Evolutionary conservation across 208 protist species (phyloP).

Genomic region (Trypanosoma scelopori): DNA sequence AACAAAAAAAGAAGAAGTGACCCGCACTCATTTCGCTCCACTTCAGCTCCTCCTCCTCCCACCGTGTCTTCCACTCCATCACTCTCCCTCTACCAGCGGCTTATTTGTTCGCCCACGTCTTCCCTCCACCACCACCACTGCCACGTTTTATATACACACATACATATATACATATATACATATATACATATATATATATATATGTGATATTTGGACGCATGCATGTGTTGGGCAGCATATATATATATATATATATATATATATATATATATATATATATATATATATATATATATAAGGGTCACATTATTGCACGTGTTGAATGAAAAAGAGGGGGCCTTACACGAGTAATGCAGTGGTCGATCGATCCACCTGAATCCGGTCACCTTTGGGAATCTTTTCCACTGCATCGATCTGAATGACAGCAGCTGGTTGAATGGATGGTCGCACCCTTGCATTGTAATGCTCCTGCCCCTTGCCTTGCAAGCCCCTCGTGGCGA

Average conservation of each 20-base stretch:
- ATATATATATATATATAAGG: too few species aligned
- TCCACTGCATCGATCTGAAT: slow-evolving; percentile 25
- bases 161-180: slow-evolving; percentile 6
- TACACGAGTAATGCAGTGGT: slow-evolving; percentile 8
- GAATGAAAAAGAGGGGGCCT: slow-evolving; percentile 20
- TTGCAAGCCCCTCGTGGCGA: neutral
- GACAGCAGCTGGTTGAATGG: slow-evolving; percentile 19
- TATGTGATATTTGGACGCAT: too few species aligned
- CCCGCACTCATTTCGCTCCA: neutral
- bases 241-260: too few species aligned
- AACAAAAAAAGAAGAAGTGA: neutral
- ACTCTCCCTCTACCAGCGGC: too few species aligned
- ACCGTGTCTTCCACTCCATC: too few species aligned
- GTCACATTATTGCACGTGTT: too few species aligned
- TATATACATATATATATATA: neutral
- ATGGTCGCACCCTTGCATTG: slow-evolving; percentile 25
- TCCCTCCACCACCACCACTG: too few species aligned
- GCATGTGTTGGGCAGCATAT: too few species aligned
- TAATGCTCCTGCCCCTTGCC: neutral
- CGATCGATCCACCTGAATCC: slow-evolving; percentile 14
- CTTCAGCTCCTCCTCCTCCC: too few species aligned
- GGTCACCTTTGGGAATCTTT: slow-evolving; percentile 17
- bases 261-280: too few species aligned
- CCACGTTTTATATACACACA: neutral
- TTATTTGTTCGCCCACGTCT: too few species aligned